phyloP scores from a whole-genome alignment of 306 rosid genomes.

The Adenanthera pavonina region DNA sequence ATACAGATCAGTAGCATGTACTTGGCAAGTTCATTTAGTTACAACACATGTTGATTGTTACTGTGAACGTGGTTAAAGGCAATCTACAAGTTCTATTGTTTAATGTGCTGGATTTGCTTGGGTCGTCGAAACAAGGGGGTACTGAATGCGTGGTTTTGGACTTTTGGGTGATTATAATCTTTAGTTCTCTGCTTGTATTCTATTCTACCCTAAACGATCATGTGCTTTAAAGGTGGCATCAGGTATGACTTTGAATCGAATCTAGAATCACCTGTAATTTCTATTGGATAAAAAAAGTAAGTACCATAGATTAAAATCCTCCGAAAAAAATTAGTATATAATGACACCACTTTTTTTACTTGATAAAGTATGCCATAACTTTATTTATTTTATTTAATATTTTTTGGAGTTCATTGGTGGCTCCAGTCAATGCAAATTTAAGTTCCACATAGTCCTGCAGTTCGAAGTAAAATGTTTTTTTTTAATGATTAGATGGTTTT shows the following conservation, averaged over 20 bases:
- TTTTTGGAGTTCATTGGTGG: not conserved
- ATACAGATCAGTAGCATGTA: not conserved
- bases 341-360: not conserved
- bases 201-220: not conserved
- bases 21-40: not conserved
- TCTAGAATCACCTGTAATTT: slow-evolving; percentile 3
- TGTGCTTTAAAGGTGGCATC: slow-evolving; percentile 19
- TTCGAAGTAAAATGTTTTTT: not conserved
- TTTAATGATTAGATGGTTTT: not conserved
- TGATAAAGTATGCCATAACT: not conserved
- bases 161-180: slow-evolving; percentile 1
- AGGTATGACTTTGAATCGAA: slow-evolving; percentile 3
- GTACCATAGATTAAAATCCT: not conserved
- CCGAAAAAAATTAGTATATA: not conserved
- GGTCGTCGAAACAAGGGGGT: slow-evolving; percentile 16
- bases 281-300: not conserved
- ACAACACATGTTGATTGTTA: not conserved
- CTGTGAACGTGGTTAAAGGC: slow-evolving; percentile 1
- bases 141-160: slow-evolving; percentile 2
- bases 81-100: not conserved
- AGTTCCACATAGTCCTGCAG: not conserved
- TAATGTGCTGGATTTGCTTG: slow-evolving; percentile 12
- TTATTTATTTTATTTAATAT: not conserved
- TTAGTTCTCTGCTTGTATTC: slow-evolving; percentile 15
- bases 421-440: not conserved